A percentile compares a stretch with the other conserved stretches of the same genome.
phyloP scores from a whole-genome alignment of 345 rosid species.

The Eucalyptus cloeziana region DNA sequence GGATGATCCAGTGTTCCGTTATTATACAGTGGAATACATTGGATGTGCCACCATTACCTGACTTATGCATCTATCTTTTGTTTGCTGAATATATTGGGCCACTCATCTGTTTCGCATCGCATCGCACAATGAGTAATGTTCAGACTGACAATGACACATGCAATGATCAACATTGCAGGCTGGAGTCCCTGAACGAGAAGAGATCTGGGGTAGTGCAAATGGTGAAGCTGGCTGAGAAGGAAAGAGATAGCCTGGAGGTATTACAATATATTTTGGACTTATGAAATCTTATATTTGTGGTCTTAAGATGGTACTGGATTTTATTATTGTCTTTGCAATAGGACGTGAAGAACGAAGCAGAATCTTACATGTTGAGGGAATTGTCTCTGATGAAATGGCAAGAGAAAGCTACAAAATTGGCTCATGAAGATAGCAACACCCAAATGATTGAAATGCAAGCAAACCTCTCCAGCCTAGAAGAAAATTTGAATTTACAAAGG shows the following conservation, averaged over 20 bases:
- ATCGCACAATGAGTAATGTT: neutral
- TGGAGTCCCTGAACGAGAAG: slow-evolving; percentile 80
- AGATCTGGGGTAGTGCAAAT: slow-evolving; percentile 96
- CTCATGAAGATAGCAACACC: slow-evolving; percentile 48
- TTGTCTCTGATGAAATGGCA: slow-evolving; percentile 81
- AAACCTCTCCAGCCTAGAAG: slow-evolving; percentile 50
- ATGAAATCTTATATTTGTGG: neutral
- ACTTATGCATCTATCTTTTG: neutral
- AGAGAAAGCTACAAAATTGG: slow-evolving; percentile 82
- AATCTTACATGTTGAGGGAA: slow-evolving; percentile 91
- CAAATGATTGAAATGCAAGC: slow-evolving; percentile 51
- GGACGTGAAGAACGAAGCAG: slow-evolving; percentile 94
- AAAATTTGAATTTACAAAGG: slow-evolving; percentile 60
- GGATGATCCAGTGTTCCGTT: neutral
- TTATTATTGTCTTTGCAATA: slow-evolving; percentile 15
- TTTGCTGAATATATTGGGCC: neutral
- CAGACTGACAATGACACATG: neutral
- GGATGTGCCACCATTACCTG: neutral
- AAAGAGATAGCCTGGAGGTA: slow-evolving; percentile 95
- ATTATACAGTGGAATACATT: neutral
- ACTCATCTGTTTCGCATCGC: neutral
- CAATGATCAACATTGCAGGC: slow-evolving; percentile 17
- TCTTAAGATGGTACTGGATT: neutral
- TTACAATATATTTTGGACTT: neutral
- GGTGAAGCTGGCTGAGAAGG: slow-evolving; percentile 97